These are phyloP conservation scores for Gaultheria prostrata DNA, from an alignment of 148 eudicot genomes.

Conservation along the genomic window DNA sequence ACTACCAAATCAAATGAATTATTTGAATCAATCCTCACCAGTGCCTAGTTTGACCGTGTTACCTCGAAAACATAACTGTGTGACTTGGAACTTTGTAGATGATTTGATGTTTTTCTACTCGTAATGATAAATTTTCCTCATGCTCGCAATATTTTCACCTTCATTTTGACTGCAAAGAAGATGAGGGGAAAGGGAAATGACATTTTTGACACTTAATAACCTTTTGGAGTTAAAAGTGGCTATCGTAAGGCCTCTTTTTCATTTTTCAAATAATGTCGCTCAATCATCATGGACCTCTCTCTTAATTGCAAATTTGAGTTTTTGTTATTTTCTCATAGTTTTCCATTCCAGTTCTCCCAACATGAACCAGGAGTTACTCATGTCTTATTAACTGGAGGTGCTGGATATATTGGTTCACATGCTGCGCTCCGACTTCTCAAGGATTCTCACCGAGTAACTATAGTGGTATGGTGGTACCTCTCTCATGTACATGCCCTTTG, in stretches of 20 bases:
- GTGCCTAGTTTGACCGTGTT: neutral
- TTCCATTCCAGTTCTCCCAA: slow-evolving; percentile 56
- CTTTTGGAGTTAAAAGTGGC: neutral
- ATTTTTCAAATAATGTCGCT: neutral
- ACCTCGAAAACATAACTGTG: neutral
- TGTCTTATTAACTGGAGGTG: slow-evolving; percentile 96
- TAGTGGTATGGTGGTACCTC: slow-evolving; percentile 57
- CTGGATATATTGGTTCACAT: slow-evolving; percentile 96
- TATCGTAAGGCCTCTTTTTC: neutral
- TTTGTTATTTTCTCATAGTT: neutral
- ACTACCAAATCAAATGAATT: neutral
- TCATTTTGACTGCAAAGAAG: neutral
- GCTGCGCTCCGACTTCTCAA: slow-evolving; percentile 81
- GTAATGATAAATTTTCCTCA: neutral
- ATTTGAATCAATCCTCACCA: neutral
- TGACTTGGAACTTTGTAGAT: neutral
- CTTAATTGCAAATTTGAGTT: neutral
- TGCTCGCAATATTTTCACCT: neutral
- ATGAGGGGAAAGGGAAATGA: neutral
- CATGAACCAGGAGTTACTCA: slow-evolving; percentile 79
- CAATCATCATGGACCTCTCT: neutral
- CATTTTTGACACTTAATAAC: neutral
- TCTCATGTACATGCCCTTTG: neutral
- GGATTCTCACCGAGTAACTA: slow-evolving; percentile 82
- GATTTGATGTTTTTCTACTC: neutral